These are phyloP conservation scores for Mycosarcoma mackinlayi DNA, from an alignment of 1,284 basidiomycete species.

Conservation along the genomic window DNA sequence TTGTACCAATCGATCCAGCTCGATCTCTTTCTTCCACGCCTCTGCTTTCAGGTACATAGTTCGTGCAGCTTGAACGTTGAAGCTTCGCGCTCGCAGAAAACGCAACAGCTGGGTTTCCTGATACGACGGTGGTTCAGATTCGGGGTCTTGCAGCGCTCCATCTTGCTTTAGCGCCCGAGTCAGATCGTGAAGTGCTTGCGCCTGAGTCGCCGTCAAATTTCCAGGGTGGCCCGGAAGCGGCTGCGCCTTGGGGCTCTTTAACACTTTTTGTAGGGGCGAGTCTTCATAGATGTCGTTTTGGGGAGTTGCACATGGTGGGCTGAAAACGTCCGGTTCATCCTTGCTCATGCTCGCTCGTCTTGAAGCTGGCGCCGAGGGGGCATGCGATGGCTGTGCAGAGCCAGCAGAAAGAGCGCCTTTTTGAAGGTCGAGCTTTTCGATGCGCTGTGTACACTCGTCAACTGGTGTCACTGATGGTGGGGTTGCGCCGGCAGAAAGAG, in stretches of 20 bases:
- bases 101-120: constrained; percentile 56
- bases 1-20: constrained; percentile 46
- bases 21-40: constrained; percentile 59
- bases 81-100: constrained; percentile 62
- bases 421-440: constrained; percentile 21
- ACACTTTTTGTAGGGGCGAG: constrained; percentile 28
- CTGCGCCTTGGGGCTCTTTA: constrained; percentile 20
- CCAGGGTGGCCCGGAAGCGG: constrained; percentile 60
- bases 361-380: constrained; percentile 16
- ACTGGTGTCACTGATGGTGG: constrained; percentile 8
- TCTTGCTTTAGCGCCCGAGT: constrained; percentile 26
- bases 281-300: constrained; percentile 16
- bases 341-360: constrained; percentile 4
- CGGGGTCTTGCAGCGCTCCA: constrained; percentile 28
- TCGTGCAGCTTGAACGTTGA: constrained; percentile 51
- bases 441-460: constrained; percentile 11
- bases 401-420: constrained; percentile 6
- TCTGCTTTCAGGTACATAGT: constrained; percentile 61
- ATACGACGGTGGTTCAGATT: constrained; percentile 33
- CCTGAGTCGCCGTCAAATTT: constrained; percentile 53
- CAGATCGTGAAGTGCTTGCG: constrained; percentile 49
- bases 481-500: constrained; percentile 13
- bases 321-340: constrained; percentile 16
- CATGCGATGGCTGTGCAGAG: no score
- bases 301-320: constrained; percentile 1